Conservation (phyloP, 495 filamentous ascomycete species). For the Cercophora sp. region DNA sequence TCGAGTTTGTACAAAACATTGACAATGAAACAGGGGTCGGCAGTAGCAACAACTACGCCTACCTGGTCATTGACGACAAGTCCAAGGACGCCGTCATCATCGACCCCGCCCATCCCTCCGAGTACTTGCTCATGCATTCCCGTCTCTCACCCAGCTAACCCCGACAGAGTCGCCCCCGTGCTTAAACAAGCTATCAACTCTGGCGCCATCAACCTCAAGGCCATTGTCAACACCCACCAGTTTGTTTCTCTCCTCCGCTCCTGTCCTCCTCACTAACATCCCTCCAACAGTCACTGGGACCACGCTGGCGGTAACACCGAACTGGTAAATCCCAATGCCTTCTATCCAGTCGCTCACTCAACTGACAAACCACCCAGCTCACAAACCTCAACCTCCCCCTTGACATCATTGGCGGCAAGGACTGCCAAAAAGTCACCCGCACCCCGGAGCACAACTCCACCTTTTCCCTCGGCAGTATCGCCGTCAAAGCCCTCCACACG, state of each 20-base stretch:
- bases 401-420: conserved; percentile 79
- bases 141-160: not conserved
- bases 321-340: conserved; percentile 49
- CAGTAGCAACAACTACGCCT: conserved; percentile 91
- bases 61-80: conserved; percentile 87
- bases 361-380: conserved; percentile 48
- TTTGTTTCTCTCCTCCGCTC: conserved; percentile 39
- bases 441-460: conserved; percentile 69
- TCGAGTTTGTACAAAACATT: not conserved
- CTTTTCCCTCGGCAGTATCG: conserved; percentile 84
- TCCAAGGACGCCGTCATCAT: conserved; percentile 88
- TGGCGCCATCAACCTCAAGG: conserved; percentile 75
- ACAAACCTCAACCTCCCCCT: conserved; percentile 57
- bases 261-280: not conserved
- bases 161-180: conserved; percentile 69
- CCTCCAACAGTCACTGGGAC: conserved; percentile 71
- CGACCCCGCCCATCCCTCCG: conserved; percentile 86
- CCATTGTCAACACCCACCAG: conserved; percentile 97
- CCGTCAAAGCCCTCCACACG: conserved; percentile 85
- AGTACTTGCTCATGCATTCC: conserved; percentile 49
- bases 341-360: not conserved
- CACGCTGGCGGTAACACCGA: conserved; percentile 89
- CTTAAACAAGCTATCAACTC: conserved; percentile 66
- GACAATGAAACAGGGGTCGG: conserved; percentile 65
- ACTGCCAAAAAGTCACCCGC: conserved; percentile 74